Evolutionary conservation across 768 basidiomycete species (phyloP).

Genomic region (Cyclocybe cylindracea): DNA sequence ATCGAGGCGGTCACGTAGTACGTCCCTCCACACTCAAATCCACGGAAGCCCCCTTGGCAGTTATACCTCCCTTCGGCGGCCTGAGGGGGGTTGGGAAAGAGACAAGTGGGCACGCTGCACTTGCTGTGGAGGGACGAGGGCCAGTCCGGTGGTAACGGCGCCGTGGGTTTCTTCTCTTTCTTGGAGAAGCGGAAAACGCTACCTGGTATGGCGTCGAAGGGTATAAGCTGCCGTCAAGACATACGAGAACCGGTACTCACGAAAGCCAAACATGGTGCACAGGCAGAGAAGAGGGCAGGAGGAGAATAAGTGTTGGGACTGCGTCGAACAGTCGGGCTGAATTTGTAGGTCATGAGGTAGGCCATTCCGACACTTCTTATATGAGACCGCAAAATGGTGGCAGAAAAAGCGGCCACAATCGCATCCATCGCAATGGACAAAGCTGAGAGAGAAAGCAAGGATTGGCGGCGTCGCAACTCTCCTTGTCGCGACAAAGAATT

Average conservation of each 20-base stretch:
- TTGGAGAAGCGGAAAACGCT: conserved; percentile 7
- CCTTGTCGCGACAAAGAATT: too few relatives aligned
- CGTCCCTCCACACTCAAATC: conserved; percentile 21
- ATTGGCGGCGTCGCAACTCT: too few relatives aligned
- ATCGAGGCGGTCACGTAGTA: conserved; percentile 12
- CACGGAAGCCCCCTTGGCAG: conserved; percentile 20
- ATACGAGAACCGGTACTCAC: neutral
- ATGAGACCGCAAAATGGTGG: too few relatives aligned
- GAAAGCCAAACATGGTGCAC: neutral
- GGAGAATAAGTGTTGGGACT: neutral
- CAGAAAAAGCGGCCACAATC: too few relatives aligned
- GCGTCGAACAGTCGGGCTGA: neutral
- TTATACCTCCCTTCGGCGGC: conserved; percentile 26
- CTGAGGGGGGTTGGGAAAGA: conserved; percentile 30
- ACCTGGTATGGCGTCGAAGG: neutral
- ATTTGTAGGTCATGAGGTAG: neutral
- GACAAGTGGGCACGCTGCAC: conserved; percentile 26
- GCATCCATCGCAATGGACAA: too few relatives aligned
- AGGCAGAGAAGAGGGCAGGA: neutral
- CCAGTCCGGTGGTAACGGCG: conserved; percentile 16
- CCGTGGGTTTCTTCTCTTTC: conserved; percentile 3
- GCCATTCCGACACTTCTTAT: neutral
- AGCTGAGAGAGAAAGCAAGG: too few relatives aligned
- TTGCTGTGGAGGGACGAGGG: conserved; percentile 27
- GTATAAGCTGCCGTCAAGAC: neutral